Evolutionary conservation across 148 eudicot genomes (phyloP), one percentile per base, ranked within the genome.

Genomic region (Cornus kousa): DNA sequence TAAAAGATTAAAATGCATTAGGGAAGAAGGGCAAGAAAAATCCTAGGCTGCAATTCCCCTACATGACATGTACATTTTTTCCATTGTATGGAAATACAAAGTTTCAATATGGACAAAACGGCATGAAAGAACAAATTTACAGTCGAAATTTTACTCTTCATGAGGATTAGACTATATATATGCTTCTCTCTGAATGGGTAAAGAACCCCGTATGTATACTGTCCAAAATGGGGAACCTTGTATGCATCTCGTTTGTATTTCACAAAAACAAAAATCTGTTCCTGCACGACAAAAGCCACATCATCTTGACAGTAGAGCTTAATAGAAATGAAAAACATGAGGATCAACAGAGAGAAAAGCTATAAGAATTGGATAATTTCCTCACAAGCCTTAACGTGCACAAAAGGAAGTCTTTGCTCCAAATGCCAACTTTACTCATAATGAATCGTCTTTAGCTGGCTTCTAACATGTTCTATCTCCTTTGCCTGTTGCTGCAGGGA

Each of bases 391-490:
- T 67, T 55, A 4, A 40, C 17, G 7, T 22, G 35, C 16, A 19
- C 20, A 48, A 46, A 33, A 75, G 10, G 24, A 23, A 5, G 64
- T 3, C 0, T 20, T 8, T 69, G 46, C 33, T 24, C 39, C 39
- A 6, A 31, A 67, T 1, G 31, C 79, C 79, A 76, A 67, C n/a
- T 67, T 76, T 39, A 75, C 65, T 0, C 4, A 4, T 43, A 9
- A 14, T 67, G 72, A 10, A 5, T 31, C 59, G 17, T 76, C 9
- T 24, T 76, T 67, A 76, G 71, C 70, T 43, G 59, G 79, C 79
- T 76, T 11, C 79, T 76, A 19, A 76, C 24, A 9, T 10, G 64
- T 76, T 67, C 72, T 16, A 67, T 76, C 79, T 76, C 79, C 43
- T 76, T 67, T 11, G 72, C 79, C 23, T 76, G 79, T 31, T 76